phyloP scores from a whole-genome alignment of 495 filamentous ascomycete species.

The Talaromyces thailandensis region DNA sequence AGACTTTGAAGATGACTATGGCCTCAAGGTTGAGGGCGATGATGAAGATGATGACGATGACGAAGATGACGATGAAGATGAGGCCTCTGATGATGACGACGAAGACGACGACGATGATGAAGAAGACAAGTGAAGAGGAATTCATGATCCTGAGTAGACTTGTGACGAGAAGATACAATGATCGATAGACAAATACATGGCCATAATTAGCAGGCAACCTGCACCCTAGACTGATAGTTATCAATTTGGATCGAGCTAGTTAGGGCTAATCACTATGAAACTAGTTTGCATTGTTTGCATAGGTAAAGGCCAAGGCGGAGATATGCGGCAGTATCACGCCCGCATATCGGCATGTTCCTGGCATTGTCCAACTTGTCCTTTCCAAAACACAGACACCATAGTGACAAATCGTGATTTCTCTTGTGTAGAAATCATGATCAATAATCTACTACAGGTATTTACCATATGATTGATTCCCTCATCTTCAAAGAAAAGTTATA shows the following conservation, averaged over 20 bases:
- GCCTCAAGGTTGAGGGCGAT: constrained; percentile 60
- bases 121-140: constrained; percentile 7
- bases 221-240: neutral
- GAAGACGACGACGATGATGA: constrained; percentile 17
- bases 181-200: neutral
- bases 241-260: no score
- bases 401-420: neutral
- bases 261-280: neutral
- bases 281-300: constrained; percentile 3
- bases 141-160: neutral
- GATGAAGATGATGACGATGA: constrained; percentile 58
- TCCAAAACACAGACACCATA: neutral
- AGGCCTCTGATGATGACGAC: constrained; percentile 21
- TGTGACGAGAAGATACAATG: neutral
- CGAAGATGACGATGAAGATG: constrained; percentile 47
- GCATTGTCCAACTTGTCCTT: constrained; percentile 1
- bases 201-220: neutral
- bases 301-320: neutral
- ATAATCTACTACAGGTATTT: constrained; percentile 1
- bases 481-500: neutral
- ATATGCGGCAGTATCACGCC: neutral
- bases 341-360: neutral
- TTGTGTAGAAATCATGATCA: constrained; percentile 1
- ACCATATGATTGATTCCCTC: neutral
- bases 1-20: constrained; percentile 87